Evolutionary conservation across 345 rosid genomes (phyloP).

Genomic region (Hibiscus syriacus): DNA sequence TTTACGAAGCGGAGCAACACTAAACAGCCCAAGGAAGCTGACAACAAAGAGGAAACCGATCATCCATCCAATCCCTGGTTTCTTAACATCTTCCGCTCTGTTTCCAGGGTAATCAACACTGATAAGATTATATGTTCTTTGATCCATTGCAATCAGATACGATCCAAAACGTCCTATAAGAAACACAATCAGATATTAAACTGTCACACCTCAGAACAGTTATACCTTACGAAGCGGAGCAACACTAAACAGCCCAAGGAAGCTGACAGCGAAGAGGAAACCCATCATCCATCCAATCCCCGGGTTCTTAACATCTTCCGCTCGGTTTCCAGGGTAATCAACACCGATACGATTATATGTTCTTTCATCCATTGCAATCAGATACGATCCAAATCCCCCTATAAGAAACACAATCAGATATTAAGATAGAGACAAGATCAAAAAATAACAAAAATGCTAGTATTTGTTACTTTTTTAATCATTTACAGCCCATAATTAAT

Average conservation of each 20-base stretch:
- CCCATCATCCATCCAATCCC: no score
- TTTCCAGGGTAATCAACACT: slow-evolving; percentile 84
- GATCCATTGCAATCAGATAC: slow-evolving; percentile 79
- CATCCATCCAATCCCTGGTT: slow-evolving; percentile 88
- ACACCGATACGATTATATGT: no score
- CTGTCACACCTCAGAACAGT: no score
- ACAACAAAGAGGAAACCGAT: slow-evolving; percentile 76
- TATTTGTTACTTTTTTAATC: neutral
- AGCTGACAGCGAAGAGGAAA: no score
- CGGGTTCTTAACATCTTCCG: no score
- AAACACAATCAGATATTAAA: no score
- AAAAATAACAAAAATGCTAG: neutral
- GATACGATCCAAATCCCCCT: slow-evolving; percentile 97
- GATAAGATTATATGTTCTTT: slow-evolving; percentile 66
- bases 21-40: slow-evolving; percentile 81
- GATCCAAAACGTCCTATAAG: no score
- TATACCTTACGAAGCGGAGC: no score
- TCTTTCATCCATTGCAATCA: no score
- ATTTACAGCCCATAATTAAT: neutral
- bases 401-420: slow-evolving; percentile 3
- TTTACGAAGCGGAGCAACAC: slow-evolving; percentile 82
- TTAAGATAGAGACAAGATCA: neutral
- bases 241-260: no score
- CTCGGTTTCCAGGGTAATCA: no score
- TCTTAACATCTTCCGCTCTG: slow-evolving; percentile 53